Percentiles rank a stretch among this genome's conserved stretches.
Conservation (phyloP, 1,284 basidiomycete species). For the Tilletiaria anomala region DNA sequence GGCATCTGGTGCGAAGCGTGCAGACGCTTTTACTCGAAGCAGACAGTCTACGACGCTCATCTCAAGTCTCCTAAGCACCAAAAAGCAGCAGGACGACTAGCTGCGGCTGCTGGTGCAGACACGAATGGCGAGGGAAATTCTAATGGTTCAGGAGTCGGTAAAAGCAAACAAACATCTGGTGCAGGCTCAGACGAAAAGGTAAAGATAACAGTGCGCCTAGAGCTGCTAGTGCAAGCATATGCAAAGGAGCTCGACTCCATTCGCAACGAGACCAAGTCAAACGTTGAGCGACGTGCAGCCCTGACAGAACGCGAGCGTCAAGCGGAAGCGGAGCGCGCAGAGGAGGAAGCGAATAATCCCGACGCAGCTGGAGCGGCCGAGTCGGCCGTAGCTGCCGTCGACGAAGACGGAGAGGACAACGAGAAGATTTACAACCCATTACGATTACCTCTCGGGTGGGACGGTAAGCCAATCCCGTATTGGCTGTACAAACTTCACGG, state of each 20-base stretch:
- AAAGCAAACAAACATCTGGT: conserved; percentile 6
- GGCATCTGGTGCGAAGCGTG: conserved; percentile 95
- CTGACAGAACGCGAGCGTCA: conserved; percentile 91
- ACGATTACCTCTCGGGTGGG: conserved; percentile 93
- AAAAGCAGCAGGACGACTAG: conserved; percentile 67
- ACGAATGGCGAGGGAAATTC: no score
- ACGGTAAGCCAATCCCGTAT: conserved; percentile 94
- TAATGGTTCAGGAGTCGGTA: no score
- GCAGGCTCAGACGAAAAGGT: conserved; percentile 11
- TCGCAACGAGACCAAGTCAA: conserved; percentile 58
- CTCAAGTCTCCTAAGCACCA: conserved; percentile 85
- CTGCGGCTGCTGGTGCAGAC: conserved; percentile 41
- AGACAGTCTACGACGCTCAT: conserved; percentile 95
- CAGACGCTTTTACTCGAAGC: conserved; percentile 84
- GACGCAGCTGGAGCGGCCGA: conserved; percentile 4
- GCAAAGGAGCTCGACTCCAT: conserved; percentile 9
- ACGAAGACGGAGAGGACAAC: conserved; percentile 32
- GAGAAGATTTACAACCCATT: conserved; percentile 95
- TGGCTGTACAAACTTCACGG: conserved; percentile 98
- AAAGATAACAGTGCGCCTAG: conserved; percentile 24
- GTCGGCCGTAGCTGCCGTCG: conserved; percentile 35
- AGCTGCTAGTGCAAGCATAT: conserved; percentile 15
- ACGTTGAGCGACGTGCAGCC: conserved; percentile 89
- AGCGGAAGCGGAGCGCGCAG: conserved; percentile 61
- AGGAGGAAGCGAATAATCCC: conserved; percentile 18